Conservation (phyloP, 805 yeast species). For the Hanseniaspora occidentalis region DNA sequence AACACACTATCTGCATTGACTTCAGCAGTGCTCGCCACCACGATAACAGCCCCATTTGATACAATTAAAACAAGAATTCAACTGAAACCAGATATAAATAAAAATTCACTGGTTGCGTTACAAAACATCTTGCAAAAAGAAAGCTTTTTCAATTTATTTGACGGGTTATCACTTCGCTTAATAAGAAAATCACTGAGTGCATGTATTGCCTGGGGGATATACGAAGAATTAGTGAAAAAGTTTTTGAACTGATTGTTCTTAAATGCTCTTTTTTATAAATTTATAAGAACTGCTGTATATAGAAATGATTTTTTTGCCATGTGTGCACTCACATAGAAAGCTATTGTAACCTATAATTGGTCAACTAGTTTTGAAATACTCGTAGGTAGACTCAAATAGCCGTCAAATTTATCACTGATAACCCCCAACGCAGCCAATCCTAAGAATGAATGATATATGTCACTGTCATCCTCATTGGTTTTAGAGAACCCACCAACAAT, state of each 20-base stretch:
- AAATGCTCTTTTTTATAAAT: conserved; percentile 3
- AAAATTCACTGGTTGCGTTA: conserved; percentile 30
- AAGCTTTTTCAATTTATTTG: conserved; percentile 48
- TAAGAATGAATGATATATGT: conserved; percentile 55
- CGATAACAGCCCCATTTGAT: conserved; percentile 89
- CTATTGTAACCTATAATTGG: neutral
- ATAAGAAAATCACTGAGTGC: conserved; percentile 82
- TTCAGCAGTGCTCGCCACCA: conserved; percentile 72
- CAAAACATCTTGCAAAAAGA: conserved; percentile 30
- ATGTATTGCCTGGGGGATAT: conserved; percentile 94
- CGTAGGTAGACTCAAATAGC: conserved; percentile 20
- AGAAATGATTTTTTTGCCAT: neutral
- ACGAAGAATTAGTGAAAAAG: conserved; percentile 66
- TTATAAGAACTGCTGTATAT: neutral
- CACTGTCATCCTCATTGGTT: conserved; percentile 50
- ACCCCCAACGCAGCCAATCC: conserved; percentile 44
- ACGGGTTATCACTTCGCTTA: conserved; percentile 73
- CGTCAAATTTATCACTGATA: conserved; percentile 20
- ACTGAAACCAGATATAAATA: conserved; percentile 39
- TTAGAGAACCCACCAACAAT: conserved; percentile 72
- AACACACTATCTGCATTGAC: conserved; percentile 66
- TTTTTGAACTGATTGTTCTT: conserved; percentile 16
- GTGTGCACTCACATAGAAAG: neutral
- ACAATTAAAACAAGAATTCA: conserved; percentile 89
- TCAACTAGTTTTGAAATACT: neutral